phyloP scores from a whole-genome alignment of 106 monocot genomes.

The Dactylorhiza incarnata region DNA sequence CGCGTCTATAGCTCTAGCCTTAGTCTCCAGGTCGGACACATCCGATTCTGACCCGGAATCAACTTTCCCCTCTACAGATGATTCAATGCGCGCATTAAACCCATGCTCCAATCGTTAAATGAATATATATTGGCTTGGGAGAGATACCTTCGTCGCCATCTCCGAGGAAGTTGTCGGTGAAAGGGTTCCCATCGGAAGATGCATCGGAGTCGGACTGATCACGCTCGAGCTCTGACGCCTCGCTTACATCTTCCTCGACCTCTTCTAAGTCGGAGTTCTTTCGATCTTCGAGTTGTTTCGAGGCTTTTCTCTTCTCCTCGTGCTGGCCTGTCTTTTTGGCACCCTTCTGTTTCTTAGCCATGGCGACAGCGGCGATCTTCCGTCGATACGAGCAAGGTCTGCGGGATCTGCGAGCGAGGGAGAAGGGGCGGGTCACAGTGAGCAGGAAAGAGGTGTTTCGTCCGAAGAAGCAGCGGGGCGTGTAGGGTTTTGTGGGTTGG shows the following conservation, averaged over 20 bases:
- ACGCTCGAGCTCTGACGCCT: background rate
- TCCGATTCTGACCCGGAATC: conserved; percentile 55
- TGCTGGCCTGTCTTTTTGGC: too few species aligned
- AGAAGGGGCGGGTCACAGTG: too few species aligned
- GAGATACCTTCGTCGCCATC: conserved; percentile 39
- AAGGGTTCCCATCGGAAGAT: conserved; percentile 58
- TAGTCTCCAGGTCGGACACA: conserved; percentile 57
- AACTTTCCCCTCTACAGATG: conserved; percentile 18
- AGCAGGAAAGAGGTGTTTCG: too few species aligned
- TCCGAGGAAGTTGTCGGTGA: conserved; percentile 68
- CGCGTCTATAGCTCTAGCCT: conserved; percentile 65
- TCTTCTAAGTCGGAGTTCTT: background rate
- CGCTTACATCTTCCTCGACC: conserved; percentile 4
- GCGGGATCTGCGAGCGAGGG: too few species aligned
- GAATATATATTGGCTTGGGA: background rate
- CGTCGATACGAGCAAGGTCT: too few species aligned
- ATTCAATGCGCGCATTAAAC: background rate
- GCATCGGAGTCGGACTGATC: conserved; percentile 26
- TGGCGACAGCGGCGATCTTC: too few species aligned
- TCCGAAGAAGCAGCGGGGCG: too few species aligned
- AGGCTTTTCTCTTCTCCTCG: too few species aligned
- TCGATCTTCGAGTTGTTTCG: background rate
- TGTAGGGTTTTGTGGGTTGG: too few species aligned
- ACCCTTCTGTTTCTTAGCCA: too few species aligned
- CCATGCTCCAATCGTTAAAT: background rate